These are phyloP conservation scores for Colletotrichum camelliae DNA, from an alignment of 2,329 filamentous ascomycete genomes.

Conservation along the genomic window DNA sequence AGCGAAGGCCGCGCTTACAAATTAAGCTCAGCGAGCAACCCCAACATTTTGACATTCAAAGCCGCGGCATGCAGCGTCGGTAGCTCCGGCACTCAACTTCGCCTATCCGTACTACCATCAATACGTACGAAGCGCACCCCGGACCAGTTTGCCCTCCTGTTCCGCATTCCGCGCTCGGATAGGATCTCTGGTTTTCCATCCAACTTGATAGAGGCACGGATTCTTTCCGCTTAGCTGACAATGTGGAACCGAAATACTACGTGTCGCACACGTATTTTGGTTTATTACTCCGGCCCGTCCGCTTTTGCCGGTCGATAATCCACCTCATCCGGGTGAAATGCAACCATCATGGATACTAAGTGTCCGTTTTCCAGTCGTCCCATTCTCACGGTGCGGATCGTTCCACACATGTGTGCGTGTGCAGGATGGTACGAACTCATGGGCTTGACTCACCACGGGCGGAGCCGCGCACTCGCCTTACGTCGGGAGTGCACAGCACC, in stretches of 20 bases:
- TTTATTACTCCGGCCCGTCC: background rate
- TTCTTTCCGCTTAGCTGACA: background rate
- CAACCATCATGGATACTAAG: background rate
- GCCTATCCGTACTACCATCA: no score
- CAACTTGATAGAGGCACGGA: background rate
- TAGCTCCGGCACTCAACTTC: slow-evolving; percentile 2
- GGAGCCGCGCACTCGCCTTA: background rate
- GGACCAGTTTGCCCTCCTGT: background rate
- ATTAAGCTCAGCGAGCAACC: background rate
- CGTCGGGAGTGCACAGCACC: background rate
- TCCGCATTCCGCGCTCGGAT: background rate
- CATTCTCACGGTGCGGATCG: background rate
- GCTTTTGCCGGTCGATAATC: background rate
- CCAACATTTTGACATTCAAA: background rate
- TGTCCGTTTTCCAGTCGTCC: background rate
- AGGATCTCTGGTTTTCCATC: background rate
- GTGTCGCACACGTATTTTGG: background rate
- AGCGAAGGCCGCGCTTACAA: background rate
- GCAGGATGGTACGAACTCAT: background rate
- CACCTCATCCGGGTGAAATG: background rate
- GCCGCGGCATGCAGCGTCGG: background rate
- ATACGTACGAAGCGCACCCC: background rate
- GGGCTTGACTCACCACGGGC: background rate
- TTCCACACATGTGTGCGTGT: background rate
- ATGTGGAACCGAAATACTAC: background rate